Conservation (phyloP, 73 alveolate species). For the Paramecium biaurelia region DNA sequence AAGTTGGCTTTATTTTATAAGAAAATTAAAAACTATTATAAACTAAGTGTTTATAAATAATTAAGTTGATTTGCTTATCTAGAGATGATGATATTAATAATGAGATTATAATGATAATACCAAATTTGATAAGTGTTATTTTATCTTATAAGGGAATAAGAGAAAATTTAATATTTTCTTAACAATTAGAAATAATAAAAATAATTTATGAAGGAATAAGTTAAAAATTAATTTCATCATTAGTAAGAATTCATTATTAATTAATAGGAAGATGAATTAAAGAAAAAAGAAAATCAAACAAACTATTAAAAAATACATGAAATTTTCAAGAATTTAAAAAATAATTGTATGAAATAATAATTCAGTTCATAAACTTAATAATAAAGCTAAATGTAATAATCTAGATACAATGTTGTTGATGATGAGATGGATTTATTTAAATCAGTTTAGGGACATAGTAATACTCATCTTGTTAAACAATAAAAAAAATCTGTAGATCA, state of each 20-base stretch:
- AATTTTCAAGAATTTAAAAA: background rate
- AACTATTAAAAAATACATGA: background rate
- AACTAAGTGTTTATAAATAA: background rate
- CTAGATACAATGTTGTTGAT: background rate
- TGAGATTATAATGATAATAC: background rate
- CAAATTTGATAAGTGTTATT: background rate
- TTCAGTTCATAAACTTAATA: background rate
- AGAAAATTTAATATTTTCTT: conserved; percentile 18
- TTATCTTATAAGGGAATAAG: background rate
- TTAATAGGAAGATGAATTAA: conserved; percentile 30
- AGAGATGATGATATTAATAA: conserved; percentile 30
- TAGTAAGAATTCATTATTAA: background rate
- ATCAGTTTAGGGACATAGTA: background rate
- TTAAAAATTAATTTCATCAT: background rate
- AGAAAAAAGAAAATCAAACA: background rate
- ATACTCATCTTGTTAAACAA: background rate
- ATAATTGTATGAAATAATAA: background rate
- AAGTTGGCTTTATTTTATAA: background rate
- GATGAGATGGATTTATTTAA: conserved; percentile 30
- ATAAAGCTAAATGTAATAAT: background rate
- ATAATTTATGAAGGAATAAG: conserved; percentile 2
- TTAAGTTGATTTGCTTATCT: background rate
- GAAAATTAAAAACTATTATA: background rate
- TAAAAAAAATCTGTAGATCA: background rate
- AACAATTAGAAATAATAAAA: conserved; percentile 16